Base-by-base conservation (phyloP, 805 yeast genomes). In the Starmerella asiatica region DNA sequence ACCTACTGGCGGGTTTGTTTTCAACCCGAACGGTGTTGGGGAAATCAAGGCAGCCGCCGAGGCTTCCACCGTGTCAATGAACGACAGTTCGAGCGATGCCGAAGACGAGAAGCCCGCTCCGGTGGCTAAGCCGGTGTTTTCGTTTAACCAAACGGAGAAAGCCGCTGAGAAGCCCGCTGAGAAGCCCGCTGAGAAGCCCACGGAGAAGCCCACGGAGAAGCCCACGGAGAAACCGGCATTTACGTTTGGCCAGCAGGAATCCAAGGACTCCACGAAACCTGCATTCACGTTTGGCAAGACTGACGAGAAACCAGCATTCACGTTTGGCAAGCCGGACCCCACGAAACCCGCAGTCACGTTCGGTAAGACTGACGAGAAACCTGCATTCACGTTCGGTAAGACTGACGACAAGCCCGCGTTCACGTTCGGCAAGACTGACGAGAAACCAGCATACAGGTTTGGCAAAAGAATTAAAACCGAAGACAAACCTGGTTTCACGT, bases 81-180 rank as follows among this genome's bases (percentile, higher is more conserved):
- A 16, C 21, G 14, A 18, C 9, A 17, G 15, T 23, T 16, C 7
- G 26, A 86, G 88, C 59, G 82, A 79, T 55, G 95, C 88, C 50
- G 98, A 88, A 62, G 84, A 88, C 45, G 82, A 84, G 94, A 97
- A 88, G 60, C 88, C 91, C 68, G 97, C 39, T 26, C n/a, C n/a
- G n/a, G n/a, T n/a, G n/a, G 12, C 31, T 16, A 36, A 34, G 35
- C 36, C 46, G 20, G 29, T 29, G 24, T 38, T 38, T 26, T 31
- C 37, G 5, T 36, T 34, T 23, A 44, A 39, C 17, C 19, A 18
- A 9, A 17, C 21, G 33, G 33, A 27, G 9, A 30, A 38, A 21
- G 38, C 46, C 15, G 34, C 29, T 14, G 38, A 28, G 17, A 27
- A 17, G 20, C n/a, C 35, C 19, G 37, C 27, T 5, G 35, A 18